Evolutionary conservation across 805 yeast species (phyloP).

Genomic region (Nakazawaea holstii): DNA sequence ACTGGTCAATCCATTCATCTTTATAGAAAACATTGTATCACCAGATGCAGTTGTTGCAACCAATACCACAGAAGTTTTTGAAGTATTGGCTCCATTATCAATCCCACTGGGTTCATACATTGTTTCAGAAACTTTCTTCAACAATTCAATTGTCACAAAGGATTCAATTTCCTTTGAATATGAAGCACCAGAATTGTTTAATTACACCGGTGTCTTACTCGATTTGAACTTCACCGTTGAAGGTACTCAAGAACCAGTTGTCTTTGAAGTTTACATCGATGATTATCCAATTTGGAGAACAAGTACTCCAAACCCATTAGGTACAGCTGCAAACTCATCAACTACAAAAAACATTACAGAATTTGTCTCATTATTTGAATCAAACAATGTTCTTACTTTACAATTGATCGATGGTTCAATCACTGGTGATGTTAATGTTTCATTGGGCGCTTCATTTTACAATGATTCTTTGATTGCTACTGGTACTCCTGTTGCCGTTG

Average conservation of each 20-base stretch:
- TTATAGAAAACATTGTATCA: neutral
- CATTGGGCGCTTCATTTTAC: slow-evolving; percentile 20
- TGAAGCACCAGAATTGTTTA: slow-evolving; percentile 14
- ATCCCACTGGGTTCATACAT: slow-evolving; percentile 12
- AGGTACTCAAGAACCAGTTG: slow-evolving; percentile 16
- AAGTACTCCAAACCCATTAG: slow-evolving; percentile 21
- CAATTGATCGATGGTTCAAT: slow-evolving; percentile 22
- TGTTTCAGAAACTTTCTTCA: slow-evolving; percentile 4
- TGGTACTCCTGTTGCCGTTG: slow-evolving; percentile 1
- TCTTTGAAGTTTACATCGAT: slow-evolving; percentile 22
- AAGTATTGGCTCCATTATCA: slow-evolving; percentile 11
- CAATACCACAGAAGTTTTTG: slow-evolving; percentile 14
- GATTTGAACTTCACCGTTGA: slow-evolving; percentile 23
- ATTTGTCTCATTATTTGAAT: slow-evolving; percentile 18
- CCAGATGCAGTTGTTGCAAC: slow-evolving; percentile 6
- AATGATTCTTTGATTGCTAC: slow-evolving; percentile 15
- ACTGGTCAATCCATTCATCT: slow-evolving; percentile 3
- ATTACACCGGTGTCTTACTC: slow-evolving; percentile 22
- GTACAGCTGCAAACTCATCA: slow-evolving; percentile 17
- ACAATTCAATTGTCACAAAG: slow-evolving; percentile 8
- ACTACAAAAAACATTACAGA: slow-evolving; percentile 24
- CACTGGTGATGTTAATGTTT: slow-evolving; percentile 15
- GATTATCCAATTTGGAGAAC: slow-evolving; percentile 25
- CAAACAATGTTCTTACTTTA: slow-evolving; percentile 13
- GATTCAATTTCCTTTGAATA: slow-evolving; percentile 5